Evolutionary conservation across 75 land plant species (phyloP).

Genomic region (Cryptomeria japonica): DNA sequence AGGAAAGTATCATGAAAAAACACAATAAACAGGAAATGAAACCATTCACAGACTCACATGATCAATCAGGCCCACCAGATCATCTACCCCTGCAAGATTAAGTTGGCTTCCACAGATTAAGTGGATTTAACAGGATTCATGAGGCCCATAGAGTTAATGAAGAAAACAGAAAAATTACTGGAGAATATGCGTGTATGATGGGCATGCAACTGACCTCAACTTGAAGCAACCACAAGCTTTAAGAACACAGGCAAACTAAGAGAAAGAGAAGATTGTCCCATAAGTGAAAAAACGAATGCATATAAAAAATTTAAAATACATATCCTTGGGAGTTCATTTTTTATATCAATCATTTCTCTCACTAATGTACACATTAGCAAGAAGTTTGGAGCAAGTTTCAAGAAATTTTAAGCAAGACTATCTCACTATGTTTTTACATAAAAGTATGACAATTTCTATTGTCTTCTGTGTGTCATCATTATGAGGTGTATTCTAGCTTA

Average conservation of each 20-base stretch:
- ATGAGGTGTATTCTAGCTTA: not conserved
- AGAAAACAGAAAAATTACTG: not conserved
- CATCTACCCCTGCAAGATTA: not conserved
- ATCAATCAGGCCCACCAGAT: not conserved
- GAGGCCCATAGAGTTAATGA: not conserved
- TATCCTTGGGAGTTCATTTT: not conserved
- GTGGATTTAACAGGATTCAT: not conserved
- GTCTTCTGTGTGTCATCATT: not conserved
- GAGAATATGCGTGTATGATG: not conserved
- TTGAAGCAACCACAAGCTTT: not conserved
- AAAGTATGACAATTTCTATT: not conserved
- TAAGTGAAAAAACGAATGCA: not conserved
- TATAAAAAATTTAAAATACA: no score
- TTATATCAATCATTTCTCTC: not conserved
- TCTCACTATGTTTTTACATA: not conserved
- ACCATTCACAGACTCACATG: not conserved
- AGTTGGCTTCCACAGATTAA: not conserved
- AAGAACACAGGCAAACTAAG: not conserved
- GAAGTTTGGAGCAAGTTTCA: not conserved
- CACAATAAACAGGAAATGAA: not conserved
- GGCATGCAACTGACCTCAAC: not conserved
- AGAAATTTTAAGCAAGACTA: not conserved
- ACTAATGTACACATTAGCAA: not conserved
- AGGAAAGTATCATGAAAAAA: not conserved
- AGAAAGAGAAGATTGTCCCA: not conserved